Conservation (phyloP, 2,329 filamentous ascomycete genomes). For the Talaromyces marneffei region DNA sequence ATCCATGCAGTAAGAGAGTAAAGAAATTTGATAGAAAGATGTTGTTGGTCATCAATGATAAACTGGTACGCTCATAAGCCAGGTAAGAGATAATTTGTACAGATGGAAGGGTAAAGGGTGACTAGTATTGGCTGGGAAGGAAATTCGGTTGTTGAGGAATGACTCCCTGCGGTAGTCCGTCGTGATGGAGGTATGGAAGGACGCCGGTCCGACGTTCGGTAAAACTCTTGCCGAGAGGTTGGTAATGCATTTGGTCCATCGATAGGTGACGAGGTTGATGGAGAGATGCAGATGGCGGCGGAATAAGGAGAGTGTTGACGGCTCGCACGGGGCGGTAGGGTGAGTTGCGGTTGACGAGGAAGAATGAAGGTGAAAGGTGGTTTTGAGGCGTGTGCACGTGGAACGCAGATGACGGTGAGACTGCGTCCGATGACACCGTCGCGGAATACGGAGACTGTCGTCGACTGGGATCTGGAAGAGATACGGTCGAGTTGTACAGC, state of each 20-base stretch:
- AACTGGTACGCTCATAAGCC: slow-evolving; percentile 4
- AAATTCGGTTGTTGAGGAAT: slow-evolving; percentile 27
- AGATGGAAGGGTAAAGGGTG: not conserved
- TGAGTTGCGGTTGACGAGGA: slow-evolving; percentile 68
- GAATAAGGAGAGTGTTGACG: slow-evolving; percentile 85
- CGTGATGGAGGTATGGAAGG: slow-evolving; percentile 52
- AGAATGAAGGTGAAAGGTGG: slow-evolving; percentile 20
- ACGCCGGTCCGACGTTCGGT: slow-evolving; percentile 62
- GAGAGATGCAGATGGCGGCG: slow-evolving; percentile 72
- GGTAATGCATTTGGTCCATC: slow-evolving; percentile 75
- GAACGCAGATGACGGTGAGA: slow-evolving; percentile 64
- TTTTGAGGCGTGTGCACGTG: slow-evolving; percentile 42
- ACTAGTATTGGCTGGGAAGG: slow-evolving; percentile 26
- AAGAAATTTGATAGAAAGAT: not conserved
- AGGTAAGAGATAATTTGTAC: slow-evolving; percentile 7
- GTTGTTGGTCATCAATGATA: not conserved
- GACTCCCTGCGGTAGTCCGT: slow-evolving; percentile 34
- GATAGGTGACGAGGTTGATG: slow-evolving; percentile 63
- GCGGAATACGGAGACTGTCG: slow-evolving; percentile 46
- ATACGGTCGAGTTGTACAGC: slow-evolving; percentile 26
- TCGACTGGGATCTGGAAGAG: slow-evolving; percentile 33
- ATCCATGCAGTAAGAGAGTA: not conserved
- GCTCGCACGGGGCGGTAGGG: slow-evolving; percentile 87
- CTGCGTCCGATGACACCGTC: slow-evolving; percentile 48
- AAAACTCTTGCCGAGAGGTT: slow-evolving; percentile 65